These are phyloP conservation scores for Fraxinus latifolia DNA, from an alignment of 305 asterid genomes.

Conservation along the genomic window DNA sequence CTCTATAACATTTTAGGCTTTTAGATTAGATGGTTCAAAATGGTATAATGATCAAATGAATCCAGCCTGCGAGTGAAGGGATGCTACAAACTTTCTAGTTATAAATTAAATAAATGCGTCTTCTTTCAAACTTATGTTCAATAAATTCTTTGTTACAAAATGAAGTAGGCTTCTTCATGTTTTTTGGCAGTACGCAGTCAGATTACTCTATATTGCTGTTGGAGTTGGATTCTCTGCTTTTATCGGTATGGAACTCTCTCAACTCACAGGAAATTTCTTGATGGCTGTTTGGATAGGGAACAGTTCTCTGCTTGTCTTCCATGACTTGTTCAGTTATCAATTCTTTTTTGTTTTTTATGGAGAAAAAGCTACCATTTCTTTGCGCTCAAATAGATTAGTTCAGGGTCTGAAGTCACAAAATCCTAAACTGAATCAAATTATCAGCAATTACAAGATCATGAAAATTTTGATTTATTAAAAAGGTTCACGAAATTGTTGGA, in stretches of 20 bases:
- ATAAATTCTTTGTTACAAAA: neutral
- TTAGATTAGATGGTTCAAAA: neutral
- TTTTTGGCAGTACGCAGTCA: constrained; percentile 47
- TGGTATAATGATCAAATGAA: neutral
- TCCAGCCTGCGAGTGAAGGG: neutral
- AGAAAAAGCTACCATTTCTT: neutral
- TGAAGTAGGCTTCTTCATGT: neutral
- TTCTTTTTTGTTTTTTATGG: neutral
- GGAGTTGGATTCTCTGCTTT: constrained; percentile 47
- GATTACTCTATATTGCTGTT: constrained; percentile 47
- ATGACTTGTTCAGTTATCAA: neutral
- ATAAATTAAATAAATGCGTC: neutral
- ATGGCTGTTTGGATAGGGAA: neutral
- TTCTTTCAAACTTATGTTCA: neutral
- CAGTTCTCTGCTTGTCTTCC: neutral
- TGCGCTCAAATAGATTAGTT: neutral
- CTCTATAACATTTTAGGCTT: neutral
- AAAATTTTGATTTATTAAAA: neutral
- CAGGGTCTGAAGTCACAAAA: neutral
- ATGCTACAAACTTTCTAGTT: neutral
- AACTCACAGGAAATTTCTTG: neutral
- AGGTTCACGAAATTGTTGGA: neutral
- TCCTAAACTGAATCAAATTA: neutral
- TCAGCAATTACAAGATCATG: neutral
- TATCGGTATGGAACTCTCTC: constrained; percentile 36